A percentile compares a stretch with the other conserved stretches of the same genome.
Conservation (phyloP, 2,329 filamentous ascomycete species). For the Calonectria hongkongensis region DNA sequence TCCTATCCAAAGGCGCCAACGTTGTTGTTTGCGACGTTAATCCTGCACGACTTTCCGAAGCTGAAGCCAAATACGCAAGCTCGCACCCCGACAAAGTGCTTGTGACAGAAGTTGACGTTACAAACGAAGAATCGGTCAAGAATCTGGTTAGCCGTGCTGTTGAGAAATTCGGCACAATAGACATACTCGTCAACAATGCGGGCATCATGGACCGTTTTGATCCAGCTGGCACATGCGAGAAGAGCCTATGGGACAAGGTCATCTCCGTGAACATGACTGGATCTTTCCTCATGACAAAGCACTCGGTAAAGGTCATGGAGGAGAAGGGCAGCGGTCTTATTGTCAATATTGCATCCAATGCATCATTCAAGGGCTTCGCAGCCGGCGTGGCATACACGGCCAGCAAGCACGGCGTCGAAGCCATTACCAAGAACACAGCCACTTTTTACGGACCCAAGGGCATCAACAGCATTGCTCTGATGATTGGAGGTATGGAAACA, state of each 20-base stretch:
- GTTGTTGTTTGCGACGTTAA: slow-evolving; percentile 60
- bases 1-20: slow-evolving; percentile 57
- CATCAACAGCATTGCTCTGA: slow-evolving; percentile 70
- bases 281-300: slow-evolving; percentile 70
- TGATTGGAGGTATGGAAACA: slow-evolving; percentile 70
- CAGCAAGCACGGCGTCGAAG: slow-evolving; percentile 72
- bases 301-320: slow-evolving; percentile 64
- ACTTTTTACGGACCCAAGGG: slow-evolving; percentile 72
- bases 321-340: slow-evolving; percentile 63
- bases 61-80: slow-evolving; percentile 11
- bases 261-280: slow-evolving; percentile 75
- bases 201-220: slow-evolving; percentile 75
- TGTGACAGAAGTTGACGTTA: slow-evolving; percentile 41
- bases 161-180: slow-evolving; percentile 57
- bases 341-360: slow-evolving; percentile 71
- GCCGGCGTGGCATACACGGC: slow-evolving; percentile 70
- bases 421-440: slow-evolving; percentile 75
- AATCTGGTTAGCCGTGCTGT: slow-evolving; percentile 50
- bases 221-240: slow-evolving; percentile 68
- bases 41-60: slow-evolving; percentile 40
- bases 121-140: slow-evolving; percentile 49
- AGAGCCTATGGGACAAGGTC: slow-evolving; percentile 70
- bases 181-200: slow-evolving; percentile 76
- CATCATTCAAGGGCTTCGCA: slow-evolving; percentile 63
- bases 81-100: slow-evolving; percentile 32